Evolutionary conservation across 768 basidiomycete genomes (phyloP).

Genomic region (Phanerodontia chrysosporium): DNA sequence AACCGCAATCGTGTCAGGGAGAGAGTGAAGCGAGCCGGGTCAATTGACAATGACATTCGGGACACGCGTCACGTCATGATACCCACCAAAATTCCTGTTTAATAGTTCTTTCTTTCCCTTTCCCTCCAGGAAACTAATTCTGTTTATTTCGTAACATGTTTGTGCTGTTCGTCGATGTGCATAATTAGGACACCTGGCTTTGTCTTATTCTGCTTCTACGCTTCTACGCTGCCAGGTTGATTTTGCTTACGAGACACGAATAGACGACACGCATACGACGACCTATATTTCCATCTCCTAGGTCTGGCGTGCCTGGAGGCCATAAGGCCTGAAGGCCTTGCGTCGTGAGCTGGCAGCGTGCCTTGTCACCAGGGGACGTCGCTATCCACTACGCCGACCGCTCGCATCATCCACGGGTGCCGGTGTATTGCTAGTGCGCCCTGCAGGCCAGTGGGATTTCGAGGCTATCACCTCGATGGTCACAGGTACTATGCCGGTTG

Average conservation of each 20-base stretch:
- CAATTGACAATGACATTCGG: not conserved
- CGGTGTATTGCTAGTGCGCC: too few species aligned
- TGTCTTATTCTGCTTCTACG: not conserved
- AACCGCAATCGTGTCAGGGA: not conserved
- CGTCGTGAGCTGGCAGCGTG: not conserved
- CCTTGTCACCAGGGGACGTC: not conserved
- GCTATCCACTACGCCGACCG: not conserved
- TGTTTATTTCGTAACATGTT: not conserved
- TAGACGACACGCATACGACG: slow-evolving; percentile 6
- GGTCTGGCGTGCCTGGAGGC: not conserved
- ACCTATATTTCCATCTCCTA: not conserved
- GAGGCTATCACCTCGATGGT: too few species aligned
- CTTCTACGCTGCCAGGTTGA: not conserved
- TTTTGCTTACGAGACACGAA: slow-evolving; percentile 1
- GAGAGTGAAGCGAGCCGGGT: not conserved
- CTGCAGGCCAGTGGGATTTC: too few species aligned
- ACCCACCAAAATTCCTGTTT: slow-evolving; percentile 15
- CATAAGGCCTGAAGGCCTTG: not conserved
- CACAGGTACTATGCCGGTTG: too few species aligned
- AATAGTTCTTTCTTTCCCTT: slow-evolving; percentile 5
- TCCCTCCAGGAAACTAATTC: slow-evolving; percentile 1
- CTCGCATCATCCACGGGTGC: too few species aligned
- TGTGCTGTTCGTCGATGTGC: not conserved
- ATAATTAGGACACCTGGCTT: slow-evolving; percentile 2
- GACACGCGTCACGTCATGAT: slow-evolving; percentile 4